These are phyloP conservation scores for Hirschfeldia incana DNA, from an alignment of 345 rosid genomes.

Conservation along the genomic window DNA sequence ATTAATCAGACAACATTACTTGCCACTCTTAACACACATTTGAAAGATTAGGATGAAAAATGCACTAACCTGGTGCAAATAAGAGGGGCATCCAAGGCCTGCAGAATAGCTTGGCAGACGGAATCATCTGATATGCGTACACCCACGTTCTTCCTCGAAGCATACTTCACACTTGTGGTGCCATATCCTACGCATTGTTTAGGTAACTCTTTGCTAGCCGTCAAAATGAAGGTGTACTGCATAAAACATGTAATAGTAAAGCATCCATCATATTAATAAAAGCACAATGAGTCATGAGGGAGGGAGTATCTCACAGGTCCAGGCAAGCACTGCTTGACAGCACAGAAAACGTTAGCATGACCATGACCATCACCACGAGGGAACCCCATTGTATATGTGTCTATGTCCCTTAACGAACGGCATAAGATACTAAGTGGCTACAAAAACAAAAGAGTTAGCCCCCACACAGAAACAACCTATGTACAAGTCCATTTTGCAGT, in stretches of 20 bases:
- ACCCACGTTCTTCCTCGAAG: conserved; percentile 77
- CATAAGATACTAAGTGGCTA: conserved; percentile 97
- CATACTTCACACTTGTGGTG: conserved; percentile 68
- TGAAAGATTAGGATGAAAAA: neutral
- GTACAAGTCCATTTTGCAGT: neutral
- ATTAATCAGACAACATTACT: conserved; percentile 8
- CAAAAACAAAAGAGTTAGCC: neutral
- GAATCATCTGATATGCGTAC: conserved; percentile 85
- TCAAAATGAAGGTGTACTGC: conserved; percentile 95
- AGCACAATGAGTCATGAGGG: neutral
- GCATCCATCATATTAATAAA: neutral
- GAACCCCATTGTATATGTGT: conserved; percentile 73
- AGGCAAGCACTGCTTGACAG: conserved; percentile 90
- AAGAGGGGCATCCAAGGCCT: conserved; percentile 73
- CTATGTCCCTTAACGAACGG: conserved; percentile 77
- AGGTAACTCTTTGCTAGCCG: conserved; percentile 92
- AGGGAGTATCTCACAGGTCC: conserved; percentile 75
- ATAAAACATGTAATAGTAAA: neutral
- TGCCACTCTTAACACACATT: neutral
- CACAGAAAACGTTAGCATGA: conserved; percentile 82
- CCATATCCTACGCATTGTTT: conserved; percentile 79
- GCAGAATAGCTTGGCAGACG: conserved; percentile 75
- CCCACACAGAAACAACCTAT: neutral
- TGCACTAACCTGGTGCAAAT: conserved; percentile 78
- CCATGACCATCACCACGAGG: conserved; percentile 89